Conservation (phyloP, 495 filamentous ascomycete genomes). For the Neurospora sp. region DNA sequence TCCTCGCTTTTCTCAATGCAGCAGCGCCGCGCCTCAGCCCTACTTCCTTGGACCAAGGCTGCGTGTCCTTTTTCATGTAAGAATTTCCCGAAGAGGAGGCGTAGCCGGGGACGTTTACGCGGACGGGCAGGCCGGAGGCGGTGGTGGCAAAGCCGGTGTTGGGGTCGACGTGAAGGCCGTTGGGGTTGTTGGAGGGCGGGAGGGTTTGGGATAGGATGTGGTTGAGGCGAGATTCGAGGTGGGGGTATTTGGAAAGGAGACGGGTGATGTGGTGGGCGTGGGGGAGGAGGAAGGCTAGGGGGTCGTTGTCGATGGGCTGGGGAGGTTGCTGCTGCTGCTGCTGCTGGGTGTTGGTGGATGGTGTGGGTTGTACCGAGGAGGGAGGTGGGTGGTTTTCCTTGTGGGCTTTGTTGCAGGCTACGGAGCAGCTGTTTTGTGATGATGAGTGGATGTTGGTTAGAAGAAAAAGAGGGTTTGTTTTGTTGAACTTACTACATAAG, state of each 20-base stretch:
- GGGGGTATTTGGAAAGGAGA: constrained; percentile 43
- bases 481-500: constrained; percentile 45
- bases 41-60: constrained; percentile 29
- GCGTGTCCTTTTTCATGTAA: neutral
- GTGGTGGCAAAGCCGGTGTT: neutral
- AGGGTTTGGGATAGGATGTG: constrained; percentile 44
- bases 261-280: constrained; percentile 35
- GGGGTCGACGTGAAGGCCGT: neutral
- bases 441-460: neutral
- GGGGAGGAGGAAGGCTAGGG: constrained; percentile 29
- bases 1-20: constrained; percentile 24
- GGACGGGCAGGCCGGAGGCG: neutral
- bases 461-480: neutral
- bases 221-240: constrained; percentile 37
- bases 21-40: constrained; percentile 28
- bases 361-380: neutral
- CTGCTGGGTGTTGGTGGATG: neutral
- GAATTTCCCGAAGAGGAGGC: neutral
- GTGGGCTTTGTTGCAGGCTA: constrained; percentile 57
- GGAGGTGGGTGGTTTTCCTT: constrained; percentile 33
- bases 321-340: neutral
- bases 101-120: neutral
- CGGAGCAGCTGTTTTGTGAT: constrained; percentile 47
- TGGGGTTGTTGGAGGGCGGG: constrained; percentile 14
- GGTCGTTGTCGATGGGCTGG: constrained; percentile 12